Percentiles rank a stretch among this genome's conserved stretches.
Evolutionary conservation across 768 basidiomycete species (phyloP).

Genomic region (Crepidotus variabilis): DNA sequence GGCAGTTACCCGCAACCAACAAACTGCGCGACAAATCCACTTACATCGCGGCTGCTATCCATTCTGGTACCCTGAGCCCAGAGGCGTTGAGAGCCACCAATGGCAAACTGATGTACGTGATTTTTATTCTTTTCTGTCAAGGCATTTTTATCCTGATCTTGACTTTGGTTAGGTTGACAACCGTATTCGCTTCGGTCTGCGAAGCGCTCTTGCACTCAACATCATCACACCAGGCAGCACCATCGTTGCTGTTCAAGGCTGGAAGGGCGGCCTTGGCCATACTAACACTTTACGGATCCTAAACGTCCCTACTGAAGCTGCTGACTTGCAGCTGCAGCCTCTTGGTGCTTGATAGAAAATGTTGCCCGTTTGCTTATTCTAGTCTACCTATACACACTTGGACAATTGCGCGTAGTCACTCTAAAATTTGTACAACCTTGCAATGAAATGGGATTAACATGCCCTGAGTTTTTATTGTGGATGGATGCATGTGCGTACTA

Average conservation of each 20-base stretch:
- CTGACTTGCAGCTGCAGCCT: constrained; percentile 74
- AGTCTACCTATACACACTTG: no score
- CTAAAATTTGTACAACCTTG: no score
- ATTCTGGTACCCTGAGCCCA: constrained; percentile 94
- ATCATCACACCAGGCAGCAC: constrained; percentile 87
- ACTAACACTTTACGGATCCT: constrained; percentile 88
- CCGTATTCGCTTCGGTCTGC: constrained; percentile 85
- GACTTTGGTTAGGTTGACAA: constrained; percentile 65
- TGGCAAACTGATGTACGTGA: constrained; percentile 94
- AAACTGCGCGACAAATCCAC: constrained; percentile 95
- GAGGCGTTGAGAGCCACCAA: constrained; percentile 80
- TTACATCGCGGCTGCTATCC: constrained; percentile 96
- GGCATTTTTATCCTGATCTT: constrained; percentile 5
- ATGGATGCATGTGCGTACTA: no score
- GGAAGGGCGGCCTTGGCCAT: constrained; percentile 97
- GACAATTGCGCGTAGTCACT: no score
- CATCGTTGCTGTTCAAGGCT: constrained; percentile 96
- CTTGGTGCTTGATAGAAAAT: constrained; percentile 28
- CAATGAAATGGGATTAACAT: no score
- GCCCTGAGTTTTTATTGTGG: no score
- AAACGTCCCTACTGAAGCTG: constrained; percentile 76
- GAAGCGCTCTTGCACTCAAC: constrained; percentile 76
- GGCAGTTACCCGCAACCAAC: constrained; percentile 90
- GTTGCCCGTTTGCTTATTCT: neutral
- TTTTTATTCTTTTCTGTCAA: neutral